A percentile compares a stretch with the other conserved stretches of the same genome.
Conservation (phyloP, 768 basidiomycete species). For the Mycena galopus region DNA sequence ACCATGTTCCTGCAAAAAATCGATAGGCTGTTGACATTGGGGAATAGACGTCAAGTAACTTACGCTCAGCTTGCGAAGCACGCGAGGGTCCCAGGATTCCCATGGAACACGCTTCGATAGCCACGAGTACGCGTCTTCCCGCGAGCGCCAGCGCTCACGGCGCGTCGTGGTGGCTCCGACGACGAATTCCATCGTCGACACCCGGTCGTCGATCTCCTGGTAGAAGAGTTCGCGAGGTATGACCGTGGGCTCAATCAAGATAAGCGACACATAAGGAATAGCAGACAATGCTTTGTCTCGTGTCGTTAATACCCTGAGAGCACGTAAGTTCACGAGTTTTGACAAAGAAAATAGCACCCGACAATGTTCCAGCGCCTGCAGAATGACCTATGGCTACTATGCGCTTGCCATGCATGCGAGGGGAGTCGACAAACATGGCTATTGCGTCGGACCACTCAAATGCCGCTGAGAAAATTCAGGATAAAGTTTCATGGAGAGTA, state of each 20-base stretch:
- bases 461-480: conserved; percentile 41
- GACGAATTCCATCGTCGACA: conserved; percentile 53
- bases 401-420: conserved; percentile 49
- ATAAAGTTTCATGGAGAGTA: neutral
- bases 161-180: conserved; percentile 53
- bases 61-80: conserved; percentile 54
- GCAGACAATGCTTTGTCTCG: conserved; percentile 43
- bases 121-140: conserved; percentile 56
- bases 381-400: conserved; percentile 60
- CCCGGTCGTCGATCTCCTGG: conserved; percentile 51
- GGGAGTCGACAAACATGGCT: conserved; percentile 48
- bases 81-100: conserved; percentile 59
- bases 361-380: conserved; percentile 58
- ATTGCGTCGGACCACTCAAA: conserved; percentile 56
- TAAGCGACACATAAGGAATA: conserved; percentile 50
- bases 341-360: conserved; percentile 20
- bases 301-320: conserved; percentile 53
- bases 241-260: conserved; percentile 62
- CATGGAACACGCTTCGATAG: conserved; percentile 60
- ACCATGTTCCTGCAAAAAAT: conserved; percentile 51
- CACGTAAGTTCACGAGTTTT: neutral
- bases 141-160: conserved; percentile 55
- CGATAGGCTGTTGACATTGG: too few species aligned
- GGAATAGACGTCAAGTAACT: conserved; percentile 35
- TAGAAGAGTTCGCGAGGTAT: conserved; percentile 54